These are phyloP conservation scores for Talaromyces piceae DNA, from an alignment of 2,329 filamentous ascomycete genomes.

Conservation along the genomic window DNA sequence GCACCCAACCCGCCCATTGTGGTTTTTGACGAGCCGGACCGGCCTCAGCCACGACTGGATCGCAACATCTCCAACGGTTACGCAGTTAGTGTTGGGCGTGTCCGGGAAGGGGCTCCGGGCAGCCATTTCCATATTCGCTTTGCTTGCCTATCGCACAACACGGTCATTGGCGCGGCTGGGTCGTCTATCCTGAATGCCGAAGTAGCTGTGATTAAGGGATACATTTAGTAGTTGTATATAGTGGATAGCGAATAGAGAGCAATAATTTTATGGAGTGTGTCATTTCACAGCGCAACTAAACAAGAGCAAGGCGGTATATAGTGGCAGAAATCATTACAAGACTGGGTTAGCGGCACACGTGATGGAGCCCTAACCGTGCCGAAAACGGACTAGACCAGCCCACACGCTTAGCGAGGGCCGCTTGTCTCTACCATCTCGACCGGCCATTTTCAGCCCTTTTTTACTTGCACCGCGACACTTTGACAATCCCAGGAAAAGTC, in stretches of 20 bases:
- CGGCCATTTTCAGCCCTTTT: slow-evolving; percentile 14
- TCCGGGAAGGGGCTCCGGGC: slow-evolving; percentile 63
- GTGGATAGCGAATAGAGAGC: no score
- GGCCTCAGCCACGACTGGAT: slow-evolving; percentile 86
- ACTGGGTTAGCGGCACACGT: no score
- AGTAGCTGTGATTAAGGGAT: slow-evolving; percentile 83
- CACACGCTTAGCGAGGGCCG: slow-evolving; percentile 18
- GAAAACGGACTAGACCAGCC: slow-evolving; percentile 21
- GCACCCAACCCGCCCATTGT: slow-evolving; percentile 74
- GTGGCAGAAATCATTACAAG: background rate
- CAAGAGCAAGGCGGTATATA: background rate
- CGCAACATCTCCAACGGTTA: slow-evolving; percentile 60
- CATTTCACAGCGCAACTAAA: background rate
- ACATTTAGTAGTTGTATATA: slow-evolving; percentile 49
- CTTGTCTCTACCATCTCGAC: slow-evolving; percentile 17
- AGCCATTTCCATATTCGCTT: slow-evolving; percentile 94
- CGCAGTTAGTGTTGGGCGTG: slow-evolving; percentile 38
- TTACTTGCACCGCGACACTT: slow-evolving; percentile 26
- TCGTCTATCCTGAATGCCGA: slow-evolving; percentile 93
- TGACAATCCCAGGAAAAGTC: slow-evolving; percentile 32
- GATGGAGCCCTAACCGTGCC: slow-evolving; percentile 11
- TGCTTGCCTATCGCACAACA: slow-evolving; percentile 83
- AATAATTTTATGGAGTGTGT: background rate
- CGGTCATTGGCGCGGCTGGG: slow-evolving; percentile 92
- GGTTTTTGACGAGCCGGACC: slow-evolving; percentile 82